These are phyloP conservation scores for Xylariaceae sp. DNA, from an alignment of 2,329 filamentous ascomycete genomes.

Conservation along the genomic window DNA sequence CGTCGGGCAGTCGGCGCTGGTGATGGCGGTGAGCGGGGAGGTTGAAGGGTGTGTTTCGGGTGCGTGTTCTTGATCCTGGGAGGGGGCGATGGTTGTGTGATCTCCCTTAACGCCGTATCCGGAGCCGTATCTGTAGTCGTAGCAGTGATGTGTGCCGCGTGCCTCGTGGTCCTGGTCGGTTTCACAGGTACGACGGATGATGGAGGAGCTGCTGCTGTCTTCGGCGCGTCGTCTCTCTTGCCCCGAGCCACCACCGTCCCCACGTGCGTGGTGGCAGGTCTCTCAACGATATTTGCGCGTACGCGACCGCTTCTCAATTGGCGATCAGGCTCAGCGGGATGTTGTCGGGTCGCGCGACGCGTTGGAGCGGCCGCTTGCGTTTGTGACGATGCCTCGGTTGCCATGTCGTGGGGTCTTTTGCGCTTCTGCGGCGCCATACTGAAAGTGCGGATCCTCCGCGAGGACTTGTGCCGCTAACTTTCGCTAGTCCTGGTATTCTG, in stretches of 20 bases:
- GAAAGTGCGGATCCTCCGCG: neutral
- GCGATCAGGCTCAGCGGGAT: slow-evolving; percentile 28
- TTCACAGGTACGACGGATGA: slow-evolving; percentile 2
- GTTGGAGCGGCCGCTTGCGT: slow-evolving; percentile 11
- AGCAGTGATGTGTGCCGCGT: neutral
- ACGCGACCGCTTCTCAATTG: slow-evolving; percentile 33
- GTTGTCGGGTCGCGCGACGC: slow-evolving; percentile 36
- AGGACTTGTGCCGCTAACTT: neutral
- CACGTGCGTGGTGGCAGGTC: neutral
- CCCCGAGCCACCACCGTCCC: slow-evolving; percentile 3
- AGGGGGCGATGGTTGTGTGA: slow-evolving; percentile 13
- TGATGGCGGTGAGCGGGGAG: neutral
- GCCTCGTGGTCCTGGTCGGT: slow-evolving; percentile 22
- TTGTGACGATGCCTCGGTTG: slow-evolving; percentile 9
- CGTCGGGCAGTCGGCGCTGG: neutral
- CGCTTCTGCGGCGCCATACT: slow-evolving; percentile 38
- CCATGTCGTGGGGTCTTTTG: slow-evolving; percentile 33
- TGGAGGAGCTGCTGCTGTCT: slow-evolving; percentile 5
- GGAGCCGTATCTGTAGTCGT: neutral
- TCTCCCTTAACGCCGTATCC: slow-evolving; percentile 15
- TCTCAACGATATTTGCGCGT: slow-evolving; percentile 23
- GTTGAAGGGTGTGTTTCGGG: neutral
- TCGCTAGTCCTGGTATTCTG: neutral
- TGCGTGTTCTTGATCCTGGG: neutral
- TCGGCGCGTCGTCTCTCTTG: slow-evolving; percentile 23